phyloP scores from a whole-genome alignment of 495 filamentous ascomycete genomes.

The Neurospora africana region DNA sequence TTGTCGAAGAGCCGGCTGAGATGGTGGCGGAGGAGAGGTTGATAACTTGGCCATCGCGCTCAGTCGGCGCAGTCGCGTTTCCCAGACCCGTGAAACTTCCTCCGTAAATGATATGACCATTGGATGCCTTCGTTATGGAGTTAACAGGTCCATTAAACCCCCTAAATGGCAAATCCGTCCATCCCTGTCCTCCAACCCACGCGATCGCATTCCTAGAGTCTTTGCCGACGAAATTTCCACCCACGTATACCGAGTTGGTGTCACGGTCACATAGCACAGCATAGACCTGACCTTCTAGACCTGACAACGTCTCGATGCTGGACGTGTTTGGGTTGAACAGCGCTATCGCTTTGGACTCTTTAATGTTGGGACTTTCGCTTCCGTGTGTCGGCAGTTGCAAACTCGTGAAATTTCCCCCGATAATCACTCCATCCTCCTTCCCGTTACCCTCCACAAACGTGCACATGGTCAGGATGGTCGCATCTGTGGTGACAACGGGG shows the following conservation, averaged over 20 bases:
- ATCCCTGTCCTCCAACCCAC: conserved; percentile 63
- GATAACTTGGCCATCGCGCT: conserved; percentile 61
- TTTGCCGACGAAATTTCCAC: conserved; percentile 67
- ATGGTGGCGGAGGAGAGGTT: conserved; percentile 73
- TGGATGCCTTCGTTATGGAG: conserved; percentile 67
- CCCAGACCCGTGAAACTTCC: conserved; percentile 87
- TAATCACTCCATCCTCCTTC: conserved; percentile 59
- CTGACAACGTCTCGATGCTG: conserved; percentile 58
- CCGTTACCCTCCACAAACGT: conserved; percentile 60
- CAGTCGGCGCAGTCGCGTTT: conserved; percentile 53
- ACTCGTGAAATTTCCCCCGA: conserved; percentile 96
- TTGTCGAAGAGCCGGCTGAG: conserved; percentile 49
- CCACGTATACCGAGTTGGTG: conserved; percentile 80
- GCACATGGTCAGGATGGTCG: conserved; percentile 78
- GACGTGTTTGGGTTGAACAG: conserved; percentile 62
- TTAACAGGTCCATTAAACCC: conserved; percentile 92
- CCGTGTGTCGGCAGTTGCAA: conserved; percentile 29
- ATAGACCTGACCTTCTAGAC: conserved; percentile 70
- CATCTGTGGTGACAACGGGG: conserved; percentile 64
- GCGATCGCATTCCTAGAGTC: conserved; percentile 84
- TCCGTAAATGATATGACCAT: conserved; percentile 82
- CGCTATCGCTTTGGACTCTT: conserved; percentile 59
- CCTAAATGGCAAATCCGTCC: conserved; percentile 79
- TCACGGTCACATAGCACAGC: conserved; percentile 73
- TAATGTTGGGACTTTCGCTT: neutral